Evolutionary conservation across 2,329 filamentous ascomycete species (phyloP), one percentile per base, ranked within the genome.

Genomic region (Colletotrichum sp.): DNA sequence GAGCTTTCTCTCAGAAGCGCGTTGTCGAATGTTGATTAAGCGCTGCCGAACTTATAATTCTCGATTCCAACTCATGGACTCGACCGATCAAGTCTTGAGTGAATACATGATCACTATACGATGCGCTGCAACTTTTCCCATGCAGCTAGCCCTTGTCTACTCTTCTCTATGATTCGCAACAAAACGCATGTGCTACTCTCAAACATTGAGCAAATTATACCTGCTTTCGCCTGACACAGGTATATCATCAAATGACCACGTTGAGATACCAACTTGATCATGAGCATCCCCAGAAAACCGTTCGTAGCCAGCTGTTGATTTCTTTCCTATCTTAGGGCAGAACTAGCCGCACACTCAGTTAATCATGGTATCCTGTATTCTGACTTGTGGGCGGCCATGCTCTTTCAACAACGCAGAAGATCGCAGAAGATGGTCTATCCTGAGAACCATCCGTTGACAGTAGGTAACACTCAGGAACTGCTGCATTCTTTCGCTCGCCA

Each of bases 271-370:
- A 13, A 6, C 43, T 21, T 51, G 4, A 51, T 51, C 43, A 13
- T 8, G 11, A 51, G 43, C 12, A 13, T 51, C 43, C 43, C 7
- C 12, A 13, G 11, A 51, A 11, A 21, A 21, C 43, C 43, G 13
- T 11, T 51, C n/a, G 3, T 8, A 11, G 6, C 6, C n/a, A 24
- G n/a, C n/a, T 13, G 1, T 3, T 1, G 9, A 51, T 8, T 13
- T 51, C 12, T 8, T 5, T 51, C 3, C 43, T 51, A 13, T 33
- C 11, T 11, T 21, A 24, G 6, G n/a, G 12, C 21, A 8, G 12
- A 8, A 13, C 12, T 21, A 51, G 6, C n/a, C 43, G n/a, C n/a
- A 21, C n/a, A 21, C n/a, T 21, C n/a, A 24, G 6, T 24, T 3
- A 21, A 51, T 8, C 12, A 24, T n/a, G 4, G 43, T 6, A n/a